Base-by-base conservation (phyloP, 1,284 basidiomycete genomes). In the Leucoagaricus sp. region DNA sequence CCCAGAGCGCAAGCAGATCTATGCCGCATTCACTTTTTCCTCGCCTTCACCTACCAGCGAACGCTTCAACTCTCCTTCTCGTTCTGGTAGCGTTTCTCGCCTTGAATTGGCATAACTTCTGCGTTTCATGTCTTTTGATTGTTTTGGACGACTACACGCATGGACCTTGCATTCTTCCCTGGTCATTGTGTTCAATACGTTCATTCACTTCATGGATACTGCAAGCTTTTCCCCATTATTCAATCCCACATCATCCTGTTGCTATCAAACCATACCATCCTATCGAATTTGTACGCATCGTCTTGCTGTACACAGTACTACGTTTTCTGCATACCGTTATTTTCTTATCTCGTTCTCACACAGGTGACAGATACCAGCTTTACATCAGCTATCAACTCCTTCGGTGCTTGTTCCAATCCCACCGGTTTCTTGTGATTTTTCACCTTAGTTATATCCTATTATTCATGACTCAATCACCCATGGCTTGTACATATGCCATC, bases 11-110 rank as follows among this genome's bases (percentile, higher is more conserved):
- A 83, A 84, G 64, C 76, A 76, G 57, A 83, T 85, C 57, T 88
- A 87, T 66, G 78, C 86, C n/a, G 76, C 85, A 1, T 91, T 91
- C 67, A 91, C 88, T 4, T 91, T 91, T 73, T 80, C 82, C 5
- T 84, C 86, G 0, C 87, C 88, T 2, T 86, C 85, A 1, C 82
- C 82, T 10, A 75, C 81, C 0, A 78, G 79, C 53, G 71, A 80
- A 56, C 82, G 84, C 46, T 79, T 77, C 68, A 73, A 76, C 59
- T 62, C 65, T 23, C 67, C 67, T 8, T 57, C 49, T 17, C 66
- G 71, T 52, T 61, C 69, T 53, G 63, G 59, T 55, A 70, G 65
- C 58, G 58, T 70, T 49, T 66, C 75, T 48, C 68, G 65, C 49
- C 65, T 70, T 48, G 67, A 71, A 60, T 62, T 72, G 60, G 64